Evolutionary conservation across 176 grass and related monocot species (phyloP), one percentile per base, ranked within the genome.

Genomic region (Themeda triandra): DNA sequence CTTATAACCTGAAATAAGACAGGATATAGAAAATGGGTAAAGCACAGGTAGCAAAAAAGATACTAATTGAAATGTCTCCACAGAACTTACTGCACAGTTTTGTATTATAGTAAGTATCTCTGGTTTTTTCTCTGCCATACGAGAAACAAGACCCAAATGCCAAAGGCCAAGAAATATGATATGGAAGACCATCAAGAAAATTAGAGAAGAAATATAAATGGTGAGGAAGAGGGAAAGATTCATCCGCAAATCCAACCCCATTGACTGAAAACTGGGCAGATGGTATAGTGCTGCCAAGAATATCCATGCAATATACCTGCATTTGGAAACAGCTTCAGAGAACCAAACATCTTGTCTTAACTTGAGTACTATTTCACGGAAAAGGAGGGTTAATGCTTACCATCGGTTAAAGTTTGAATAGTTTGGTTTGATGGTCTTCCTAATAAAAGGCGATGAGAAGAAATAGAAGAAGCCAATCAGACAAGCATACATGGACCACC

Each of bases 401-500:
- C 96, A 99, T 23, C 96, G 93, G 60, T 86, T 99, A 83, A 99
- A 99, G 77, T 99, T 99, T 6, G 96, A 99, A 83, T 99, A 99
- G 71, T 58, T 99, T 46, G 96, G 96, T 80, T 94, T 96, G 77
- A 99, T 91, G 24, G 93, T 95, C 81, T 96, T 96, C 88, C 93
- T 94, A 81, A 99, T 90, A 82, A 99, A 99, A 58, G 96, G 96
- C 21, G 96, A 99, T 39, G 96, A 99, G 78, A 99, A 99, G 80
- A 94, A 99, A 82, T 99, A 99, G 75, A 99, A 99, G 85, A 99
- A 99, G 39, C 93, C 93, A 64, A 99, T 90, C 76, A 99, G 86
- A 80, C 96, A 99, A 53, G 92, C 87, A 86, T 98, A 98, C 96
- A 98, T 99, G 32, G 96, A 99, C 91, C 96, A 98, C 93, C 96